Conservation (phyloP, 1,284 basidiomycete genomes). For the Pascua sp. region DNA sequence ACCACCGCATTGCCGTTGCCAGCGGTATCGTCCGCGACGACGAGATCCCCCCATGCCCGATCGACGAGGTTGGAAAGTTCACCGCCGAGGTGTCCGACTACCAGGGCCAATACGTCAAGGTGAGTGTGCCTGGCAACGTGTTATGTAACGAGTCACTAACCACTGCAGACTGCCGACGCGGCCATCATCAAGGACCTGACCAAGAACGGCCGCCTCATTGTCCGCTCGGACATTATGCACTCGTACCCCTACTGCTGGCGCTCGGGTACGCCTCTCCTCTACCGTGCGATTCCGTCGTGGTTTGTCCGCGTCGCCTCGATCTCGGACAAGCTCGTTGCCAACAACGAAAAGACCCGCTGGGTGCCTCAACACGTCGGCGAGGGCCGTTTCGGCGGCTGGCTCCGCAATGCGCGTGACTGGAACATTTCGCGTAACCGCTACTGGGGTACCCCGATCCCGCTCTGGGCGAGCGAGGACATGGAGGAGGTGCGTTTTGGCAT, state of each 20-base stretch:
- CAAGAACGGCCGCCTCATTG: slow-evolving; percentile 79
- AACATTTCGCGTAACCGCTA: slow-evolving; percentile 98
- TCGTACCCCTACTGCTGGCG: slow-evolving; percentile 98
- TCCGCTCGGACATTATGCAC: slow-evolving; percentile 82
- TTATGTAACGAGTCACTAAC: too few relatives aligned
- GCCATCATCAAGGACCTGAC: slow-evolving; percentile 90
- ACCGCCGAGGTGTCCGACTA: slow-evolving; percentile 89
- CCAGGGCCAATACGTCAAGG: slow-evolving; percentile 86
- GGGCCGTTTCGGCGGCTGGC: slow-evolving; percentile 93
- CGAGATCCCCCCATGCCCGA: slow-evolving; percentile 92
- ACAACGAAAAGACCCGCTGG: slow-evolving; percentile 92
- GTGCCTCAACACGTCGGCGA: slow-evolving; percentile 89
- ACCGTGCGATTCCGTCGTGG: slow-evolving; percentile 95
- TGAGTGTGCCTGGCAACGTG: slow-evolving; percentile 32
- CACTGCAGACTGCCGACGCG: slow-evolving; percentile 65
- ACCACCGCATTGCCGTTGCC: slow-evolving; percentile 87
- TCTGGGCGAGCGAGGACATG: slow-evolving; percentile 92
- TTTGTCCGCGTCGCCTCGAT: slow-evolving; percentile 86
- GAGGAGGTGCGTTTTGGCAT: slow-evolving; percentile 59
- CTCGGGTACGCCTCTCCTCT: slow-evolving; percentile 91
- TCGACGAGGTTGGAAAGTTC: slow-evolving; percentile 86
- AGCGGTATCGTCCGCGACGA: slow-evolving; percentile 77
- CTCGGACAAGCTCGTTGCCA: slow-evolving; percentile 79
- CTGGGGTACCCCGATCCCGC: slow-evolving; percentile 96
- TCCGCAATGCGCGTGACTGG: slow-evolving; percentile 97